These are phyloP conservation scores for Saturnispora zaruensis DNA, from an alignment of 805 yeast genomes.

Conservation along the genomic window DNA sequence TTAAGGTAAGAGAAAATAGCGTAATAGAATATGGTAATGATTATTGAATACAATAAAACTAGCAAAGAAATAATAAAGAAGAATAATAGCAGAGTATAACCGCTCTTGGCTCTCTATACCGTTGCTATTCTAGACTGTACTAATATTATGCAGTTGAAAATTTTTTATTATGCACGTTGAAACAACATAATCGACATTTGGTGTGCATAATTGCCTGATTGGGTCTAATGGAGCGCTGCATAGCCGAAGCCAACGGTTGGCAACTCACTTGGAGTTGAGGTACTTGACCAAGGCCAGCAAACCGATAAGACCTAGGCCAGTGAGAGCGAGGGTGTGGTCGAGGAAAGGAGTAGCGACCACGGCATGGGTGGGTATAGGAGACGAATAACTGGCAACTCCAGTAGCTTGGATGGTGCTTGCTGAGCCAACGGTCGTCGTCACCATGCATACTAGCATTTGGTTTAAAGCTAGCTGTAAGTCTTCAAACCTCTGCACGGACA, in stretches of 20 bases:
- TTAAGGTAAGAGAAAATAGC: too few relatives aligned
- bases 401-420: neutral
- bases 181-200: neutral
- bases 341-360: neutral
- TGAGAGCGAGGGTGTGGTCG: neutral
- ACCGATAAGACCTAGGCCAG: neutral
- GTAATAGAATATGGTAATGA: neutral
- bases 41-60: neutral
- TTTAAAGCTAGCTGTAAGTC: slow-evolving; percentile 27
- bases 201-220: neutral
- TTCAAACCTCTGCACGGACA: slow-evolving; percentile 27
- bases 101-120: neutral
- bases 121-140: neutral
- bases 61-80: neutral
- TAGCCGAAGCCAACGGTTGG: neutral
- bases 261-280: neutral
- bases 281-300: neutral
- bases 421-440: neutral
- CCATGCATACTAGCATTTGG: neutral
- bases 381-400: neutral
- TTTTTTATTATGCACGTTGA: neutral
- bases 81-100: neutral
- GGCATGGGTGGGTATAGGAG: neutral
- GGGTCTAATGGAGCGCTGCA: neutral
- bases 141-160: neutral